A percentile compares a stretch with the other conserved stretches of the same genome.
Evolutionary conservation across 164 flowering plant species (phyloP).

Genomic region (Nelumbo lutea): DNA sequence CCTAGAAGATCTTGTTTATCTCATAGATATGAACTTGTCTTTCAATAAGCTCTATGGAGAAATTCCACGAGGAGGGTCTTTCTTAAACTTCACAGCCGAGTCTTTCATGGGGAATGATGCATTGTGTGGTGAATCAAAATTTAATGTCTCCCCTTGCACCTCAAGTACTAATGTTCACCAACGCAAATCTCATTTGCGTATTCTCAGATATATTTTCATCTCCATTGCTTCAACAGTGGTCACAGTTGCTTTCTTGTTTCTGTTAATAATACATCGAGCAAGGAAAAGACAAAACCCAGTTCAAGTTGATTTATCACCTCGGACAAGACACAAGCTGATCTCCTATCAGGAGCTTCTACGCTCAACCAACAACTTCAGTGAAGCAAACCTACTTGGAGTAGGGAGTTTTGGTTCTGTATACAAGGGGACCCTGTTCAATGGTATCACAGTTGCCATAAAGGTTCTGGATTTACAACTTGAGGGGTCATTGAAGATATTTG

Average conservation of each 20-base stretch:
- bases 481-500: conserved; percentile 12
- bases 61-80: conserved; percentile 14
- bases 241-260: not conserved
- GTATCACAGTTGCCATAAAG: not conserved
- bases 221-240: not conserved
- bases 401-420: conserved; percentile 15
- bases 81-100: conserved; percentile 5
- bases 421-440: conserved; percentile 9
- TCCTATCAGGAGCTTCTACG: conserved; percentile 4
- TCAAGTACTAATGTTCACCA: too few species aligned
- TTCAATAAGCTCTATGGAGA: conserved; percentile 18
- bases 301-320: not conserved
- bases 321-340: not conserved
- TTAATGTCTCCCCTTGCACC: too few species aligned
- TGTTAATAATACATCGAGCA: not conserved
- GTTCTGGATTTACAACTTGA: conserved; percentile 5
- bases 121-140: too few species aligned
- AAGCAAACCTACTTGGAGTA: conserved; percentile 6
- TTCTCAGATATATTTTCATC: not conserved
- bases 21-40: conserved; percentile 9
- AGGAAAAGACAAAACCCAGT: not conserved
- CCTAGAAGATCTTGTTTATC: not conserved
- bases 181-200: not conserved
- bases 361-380: conserved; percentile 11
- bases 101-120: not conserved